These are phyloP conservation scores for Nitzschia sp. DNA, from an alignment of 108 stramenopile genomes.

Conservation along the genomic window DNA sequence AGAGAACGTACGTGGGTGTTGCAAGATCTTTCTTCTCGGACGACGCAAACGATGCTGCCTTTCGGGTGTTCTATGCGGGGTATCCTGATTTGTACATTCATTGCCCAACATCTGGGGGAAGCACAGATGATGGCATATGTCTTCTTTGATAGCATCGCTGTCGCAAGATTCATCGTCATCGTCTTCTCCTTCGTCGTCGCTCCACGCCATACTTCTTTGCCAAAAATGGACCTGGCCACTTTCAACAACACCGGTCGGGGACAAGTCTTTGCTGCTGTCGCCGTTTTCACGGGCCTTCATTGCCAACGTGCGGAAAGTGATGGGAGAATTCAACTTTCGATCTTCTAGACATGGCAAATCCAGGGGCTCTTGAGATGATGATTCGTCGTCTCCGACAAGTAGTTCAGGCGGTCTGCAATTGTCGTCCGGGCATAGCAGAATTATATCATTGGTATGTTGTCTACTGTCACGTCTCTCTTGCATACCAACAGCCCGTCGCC, in stretches of 20 bases:
- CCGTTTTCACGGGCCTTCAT: too few relatives aligned
- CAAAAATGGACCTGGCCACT: constrained; percentile 4
- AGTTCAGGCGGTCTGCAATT: background rate
- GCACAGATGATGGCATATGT: too few relatives aligned
- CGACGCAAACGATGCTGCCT: too few relatives aligned
- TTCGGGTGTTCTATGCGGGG: too few relatives aligned
- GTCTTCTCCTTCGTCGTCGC: background rate
- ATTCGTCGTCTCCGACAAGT: background rate
- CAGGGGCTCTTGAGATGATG: too few relatives aligned
- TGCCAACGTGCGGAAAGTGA: too few relatives aligned
- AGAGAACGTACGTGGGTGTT: background rate
- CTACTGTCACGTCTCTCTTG: background rate
- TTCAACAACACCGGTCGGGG: background rate
- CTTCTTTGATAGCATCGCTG: constrained; percentile 12
- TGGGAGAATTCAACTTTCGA: too few relatives aligned
- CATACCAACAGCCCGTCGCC: background rate
- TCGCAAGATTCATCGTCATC: background rate
- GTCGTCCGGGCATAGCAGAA: background rate
- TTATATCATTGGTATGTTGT: background rate
- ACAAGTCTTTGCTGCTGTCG: too few relatives aligned
- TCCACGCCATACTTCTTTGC: constrained; percentile 12
- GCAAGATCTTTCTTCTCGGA: background rate
- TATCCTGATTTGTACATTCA: too few relatives aligned
- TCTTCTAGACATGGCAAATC: too few relatives aligned
- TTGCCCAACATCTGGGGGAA: too few relatives aligned